Conservation (phyloP, 257 asterid genomes). For the Eucommia ulmoides region DNA sequence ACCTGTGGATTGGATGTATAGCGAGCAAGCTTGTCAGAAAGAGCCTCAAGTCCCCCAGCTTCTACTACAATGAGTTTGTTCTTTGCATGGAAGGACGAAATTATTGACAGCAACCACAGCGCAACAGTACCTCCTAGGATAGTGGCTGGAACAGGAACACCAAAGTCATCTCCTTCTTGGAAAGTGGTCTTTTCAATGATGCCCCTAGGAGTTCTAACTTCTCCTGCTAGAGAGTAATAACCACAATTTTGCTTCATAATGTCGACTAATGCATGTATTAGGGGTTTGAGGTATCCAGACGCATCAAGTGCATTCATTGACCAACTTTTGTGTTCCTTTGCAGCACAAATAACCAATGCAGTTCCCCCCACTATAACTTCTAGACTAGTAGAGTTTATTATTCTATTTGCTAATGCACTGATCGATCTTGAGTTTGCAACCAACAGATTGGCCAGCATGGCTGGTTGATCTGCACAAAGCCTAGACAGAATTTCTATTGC, state of each 20-base stretch:
- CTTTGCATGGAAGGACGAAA: slow-evolving; percentile 44
- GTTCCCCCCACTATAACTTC: slow-evolving; percentile 81
- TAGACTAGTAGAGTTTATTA: slow-evolving; percentile 50
- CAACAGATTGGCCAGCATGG: slow-evolving; percentile 38
- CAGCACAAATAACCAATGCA: slow-evolving; percentile 53
- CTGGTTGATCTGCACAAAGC: slow-evolving; percentile 64
- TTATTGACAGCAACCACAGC: slow-evolving; percentile 63
- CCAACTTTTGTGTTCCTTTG: slow-evolving; percentile 49
- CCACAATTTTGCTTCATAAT: slow-evolving; percentile 54
- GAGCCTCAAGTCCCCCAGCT: slow-evolving; percentile 70
- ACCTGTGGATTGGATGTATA: slow-evolving; percentile 46
- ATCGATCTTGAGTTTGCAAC: slow-evolving; percentile 37
- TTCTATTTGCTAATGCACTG: slow-evolving; percentile 54
- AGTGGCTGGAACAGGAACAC: slow-evolving; percentile 57
- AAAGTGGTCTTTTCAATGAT: slow-evolving; percentile 37
- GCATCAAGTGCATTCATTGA: slow-evolving; percentile 45
- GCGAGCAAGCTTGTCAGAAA: slow-evolving; percentile 47
- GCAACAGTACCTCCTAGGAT: slow-evolving; percentile 63
- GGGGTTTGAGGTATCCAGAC: slow-evolving; percentile 62
- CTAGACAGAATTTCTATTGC: slow-evolving; percentile 59
- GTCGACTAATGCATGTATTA: slow-evolving; percentile 50
- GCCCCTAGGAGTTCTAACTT: slow-evolving; percentile 38
- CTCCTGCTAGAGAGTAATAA: slow-evolving; percentile 32
- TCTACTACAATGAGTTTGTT: slow-evolving; percentile 48
- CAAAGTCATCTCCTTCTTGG: slow-evolving; percentile 39